phyloP scores from a whole-genome alignment of 805 yeast species.

The Brettanomyces sp. region DNA sequence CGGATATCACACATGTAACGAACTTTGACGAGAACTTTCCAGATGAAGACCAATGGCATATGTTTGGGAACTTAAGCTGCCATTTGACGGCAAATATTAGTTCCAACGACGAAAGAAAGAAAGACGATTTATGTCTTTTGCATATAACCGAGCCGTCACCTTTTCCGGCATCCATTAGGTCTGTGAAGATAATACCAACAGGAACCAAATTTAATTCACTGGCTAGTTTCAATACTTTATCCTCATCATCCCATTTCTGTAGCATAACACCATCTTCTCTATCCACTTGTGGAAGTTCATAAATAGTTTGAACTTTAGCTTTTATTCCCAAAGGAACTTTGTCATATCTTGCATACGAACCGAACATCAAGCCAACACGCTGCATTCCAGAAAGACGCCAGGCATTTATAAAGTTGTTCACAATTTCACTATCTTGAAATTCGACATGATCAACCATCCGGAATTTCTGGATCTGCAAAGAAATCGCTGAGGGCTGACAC shows the following conservation, averaged over 20 bases:
- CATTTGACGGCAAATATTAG: conserved; percentile 71
- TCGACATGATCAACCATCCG: conserved; percentile 98
- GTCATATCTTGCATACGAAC: conserved; percentile 68
- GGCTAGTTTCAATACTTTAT: conserved; percentile 45
- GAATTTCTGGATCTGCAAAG: conserved; percentile 79
- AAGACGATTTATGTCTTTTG: conserved; percentile 87
- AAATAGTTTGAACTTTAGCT: conserved; percentile 88
- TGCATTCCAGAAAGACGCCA: conserved; percentile 91
- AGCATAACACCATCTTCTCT: conserved; percentile 77
- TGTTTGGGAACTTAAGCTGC: conserved; percentile 59
- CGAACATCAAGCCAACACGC: conserved; percentile 78
- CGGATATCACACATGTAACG: conserved; percentile 87
- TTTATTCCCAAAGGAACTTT: conserved; percentile 88
- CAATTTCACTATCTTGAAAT: conserved; percentile 61
- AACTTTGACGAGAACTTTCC: conserved; percentile 78
- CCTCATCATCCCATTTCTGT: conserved; percentile 45
- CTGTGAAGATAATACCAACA: conserved; percentile 85
- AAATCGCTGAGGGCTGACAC: conserved; percentile 94
- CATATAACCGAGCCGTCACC: conserved; percentile 86
- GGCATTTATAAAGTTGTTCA: conserved; percentile 77
- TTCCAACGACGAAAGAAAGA: conserved; percentile 84
- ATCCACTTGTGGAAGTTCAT: conserved; percentile 85
- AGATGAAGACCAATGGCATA: conserved; percentile 49
- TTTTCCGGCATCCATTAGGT: conserved; percentile 75
- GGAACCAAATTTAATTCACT: conserved; percentile 50